Base-by-base conservation (phyloP, 2,329 filamentous ascomycete species). In the Hypoxylon sp. region DNA sequence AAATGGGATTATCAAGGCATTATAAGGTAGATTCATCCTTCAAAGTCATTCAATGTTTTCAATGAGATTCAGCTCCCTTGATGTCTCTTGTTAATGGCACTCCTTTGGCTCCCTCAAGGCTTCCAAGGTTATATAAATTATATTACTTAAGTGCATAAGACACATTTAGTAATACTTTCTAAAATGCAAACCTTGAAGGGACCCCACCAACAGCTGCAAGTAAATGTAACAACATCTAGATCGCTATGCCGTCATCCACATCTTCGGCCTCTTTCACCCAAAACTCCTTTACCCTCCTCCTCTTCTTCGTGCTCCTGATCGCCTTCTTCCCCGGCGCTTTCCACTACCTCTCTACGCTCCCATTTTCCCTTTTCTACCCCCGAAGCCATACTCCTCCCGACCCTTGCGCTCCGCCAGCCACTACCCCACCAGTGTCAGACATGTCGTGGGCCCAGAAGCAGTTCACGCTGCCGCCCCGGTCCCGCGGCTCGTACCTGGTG, bases 401-500 rank as follows among this genome's bases (percentile, higher is more conserved):
- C n/a, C 43, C 64, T 39, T 53, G 11, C 47, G 50, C 24, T 15
- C 50, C 72, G 44, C 24, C 70, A 50, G 30, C 67, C 6, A 51
- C 69, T 20, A 69, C 44, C 10, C n/a, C 61, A 62, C 26, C 63
- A 37, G 32, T 15, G 32, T 26, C 55, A 62, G 7, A 88, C 89
- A 84, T 86, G 72, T 92, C 88, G 66, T 97, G 92, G 92, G 87
- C 85, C 72, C 94, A 97, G 80, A 97, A 95, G 78, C 86, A 89
- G 52, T 89, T 98, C 79, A 87, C 88, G 1, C 89, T 98, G 13
- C 92, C 93, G 52, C 75, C 91, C 19, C 86, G 87, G 75, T 87
- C 89, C 46, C 89, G 94, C 64, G 95, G 95, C 76, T 92, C 89
- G 55, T 97, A 97, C 81, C 91, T 98, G 62, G 85, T 98, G 72